A percentile compares a stretch with the other conserved stretches of the same genome.
phyloP scores from a whole-genome alignment of 2,329 filamentous ascomycete species.

The Orbilia javanica region DNA sequence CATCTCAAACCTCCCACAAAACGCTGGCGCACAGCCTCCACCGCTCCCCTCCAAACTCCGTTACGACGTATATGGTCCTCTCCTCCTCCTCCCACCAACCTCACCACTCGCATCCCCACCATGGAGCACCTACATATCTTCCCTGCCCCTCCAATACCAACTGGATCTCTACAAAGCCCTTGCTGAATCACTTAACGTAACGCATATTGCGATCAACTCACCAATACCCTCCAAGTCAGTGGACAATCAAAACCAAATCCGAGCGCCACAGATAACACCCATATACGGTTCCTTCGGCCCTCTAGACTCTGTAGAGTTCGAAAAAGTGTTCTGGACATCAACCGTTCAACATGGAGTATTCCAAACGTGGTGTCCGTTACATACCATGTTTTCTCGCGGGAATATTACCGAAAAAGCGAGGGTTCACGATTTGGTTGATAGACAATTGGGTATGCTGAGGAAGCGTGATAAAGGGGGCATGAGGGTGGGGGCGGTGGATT shows the following conservation, averaged over 20 bases:
- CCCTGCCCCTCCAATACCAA: slow-evolving; percentile 61
- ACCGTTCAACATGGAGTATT: slow-evolving; percentile 82
- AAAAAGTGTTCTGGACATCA: slow-evolving; percentile 80
- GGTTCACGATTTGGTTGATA: slow-evolving; percentile 70
- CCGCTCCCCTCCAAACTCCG: slow-evolving; percentile 61
- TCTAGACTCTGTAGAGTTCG: slow-evolving; percentile 71
- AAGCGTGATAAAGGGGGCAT: slow-evolving; percentile 61
- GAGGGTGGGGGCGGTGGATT: slow-evolving; percentile 71
- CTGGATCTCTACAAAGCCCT: slow-evolving; percentile 66
- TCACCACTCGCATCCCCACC: slow-evolving; percentile 65
- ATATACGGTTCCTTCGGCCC: slow-evolving; percentile 80
- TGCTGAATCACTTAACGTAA: slow-evolving; percentile 66
- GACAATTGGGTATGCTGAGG: slow-evolving; percentile 60
- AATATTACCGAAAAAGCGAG: slow-evolving; percentile 91
- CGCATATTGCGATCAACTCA: slow-evolving; percentile 73
- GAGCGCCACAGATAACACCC: slow-evolving; percentile 78
- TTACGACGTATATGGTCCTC: slow-evolving; percentile 72
- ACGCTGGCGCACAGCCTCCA: slow-evolving; percentile 4
- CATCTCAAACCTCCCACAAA: slow-evolving; percentile 28
- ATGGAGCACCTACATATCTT: slow-evolving; percentile 64
- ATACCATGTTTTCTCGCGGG: slow-evolving; percentile 94
- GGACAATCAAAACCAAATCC: slow-evolving; percentile 75
- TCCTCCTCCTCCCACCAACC: slow-evolving; percentile 71
- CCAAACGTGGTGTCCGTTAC: slow-evolving; percentile 88
- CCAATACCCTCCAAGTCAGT: slow-evolving; percentile 68